Evolutionary conservation across 2,329 filamentous ascomycete species (phyloP).

Genomic region (Daldinia sp.): DNA sequence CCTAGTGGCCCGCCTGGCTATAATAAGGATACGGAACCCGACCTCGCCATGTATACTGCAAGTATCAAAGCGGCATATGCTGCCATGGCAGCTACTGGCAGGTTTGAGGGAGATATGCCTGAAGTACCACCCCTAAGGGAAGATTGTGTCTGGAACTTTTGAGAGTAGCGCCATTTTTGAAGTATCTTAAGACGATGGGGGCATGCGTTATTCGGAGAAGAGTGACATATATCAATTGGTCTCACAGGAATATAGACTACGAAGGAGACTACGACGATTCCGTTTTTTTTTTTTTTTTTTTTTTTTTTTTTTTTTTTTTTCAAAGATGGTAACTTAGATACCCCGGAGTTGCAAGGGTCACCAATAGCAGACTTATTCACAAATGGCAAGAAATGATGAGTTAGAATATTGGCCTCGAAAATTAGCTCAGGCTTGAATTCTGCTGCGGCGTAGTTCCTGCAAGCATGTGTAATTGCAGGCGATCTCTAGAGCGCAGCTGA

Average conservation of each 20-base stretch:
- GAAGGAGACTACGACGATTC: not conserved
- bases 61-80: constrained; percentile 73
- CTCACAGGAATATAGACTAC: constrained; percentile 12
- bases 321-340: constrained; percentile 33
- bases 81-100: constrained; percentile 72
- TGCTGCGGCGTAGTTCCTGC: constrained; percentile 9
- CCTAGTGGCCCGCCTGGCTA: constrained; percentile 75
- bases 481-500: constrained; percentile 11
- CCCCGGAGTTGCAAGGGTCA: constrained; percentile 23
- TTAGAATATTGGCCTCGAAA: constrained; percentile 10
- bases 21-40: constrained; percentile 72
- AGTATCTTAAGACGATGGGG: not conserved
- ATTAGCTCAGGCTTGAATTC: constrained; percentile 19
- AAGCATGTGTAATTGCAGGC: constrained; percentile 11
- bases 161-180: constrained; percentile 37
- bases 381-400: not conserved
- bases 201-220: constrained; percentile 3
- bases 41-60: constrained; percentile 65
- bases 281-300: not conserved
- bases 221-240: constrained; percentile 24
- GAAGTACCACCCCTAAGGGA: constrained; percentile 82
- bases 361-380: not conserved
- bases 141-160: constrained; percentile 81
- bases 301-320: not conserved
- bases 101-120: constrained; percentile 81